Percentiles rank a stretch among this genome's conserved stretches.
Evolutionary conservation across 352 stramenopile genomes (phyloP).

Genomic region (Saprolegnia parasitica): DNA sequence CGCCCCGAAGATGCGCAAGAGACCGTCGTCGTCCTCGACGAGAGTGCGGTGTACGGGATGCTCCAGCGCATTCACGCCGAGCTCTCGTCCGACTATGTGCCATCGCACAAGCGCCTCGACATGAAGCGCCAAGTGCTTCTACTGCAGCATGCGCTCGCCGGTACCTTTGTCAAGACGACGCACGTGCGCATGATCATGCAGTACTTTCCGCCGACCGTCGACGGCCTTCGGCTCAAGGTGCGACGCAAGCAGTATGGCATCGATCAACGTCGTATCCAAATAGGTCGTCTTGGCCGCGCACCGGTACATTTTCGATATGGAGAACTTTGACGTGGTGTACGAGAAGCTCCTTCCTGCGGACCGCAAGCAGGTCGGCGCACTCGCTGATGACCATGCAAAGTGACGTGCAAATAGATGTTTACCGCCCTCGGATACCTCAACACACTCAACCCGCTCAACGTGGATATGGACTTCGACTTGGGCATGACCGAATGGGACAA

Average conservation of each 20-base stretch:
- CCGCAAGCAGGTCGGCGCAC: constrained; percentile 29
- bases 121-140: constrained; percentile 68
- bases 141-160: constrained; percentile 58
- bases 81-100: constrained; percentile 65
- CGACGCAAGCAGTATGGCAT: background rate
- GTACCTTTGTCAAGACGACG: constrained; percentile 44
- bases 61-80: constrained; percentile 52
- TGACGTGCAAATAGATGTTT: constrained; percentile 34
- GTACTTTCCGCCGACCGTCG: constrained; percentile 67
- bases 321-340: constrained; percentile 53
- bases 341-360: constrained; percentile 46
- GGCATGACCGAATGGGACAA: constrained; percentile 19
- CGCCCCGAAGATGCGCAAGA: constrained; percentile 43
- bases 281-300: constrained; percentile 45
- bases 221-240: constrained; percentile 46
- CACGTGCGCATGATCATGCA: constrained; percentile 43
- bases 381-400: background rate
- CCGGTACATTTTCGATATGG: constrained; percentile 58
- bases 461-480: constrained; percentile 64
- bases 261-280: background rate
- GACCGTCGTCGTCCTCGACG: constrained; percentile 32
- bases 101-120: constrained; percentile 58
- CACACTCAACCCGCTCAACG: constrained; percentile 47
- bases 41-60: constrained; percentile 41
- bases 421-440: constrained; percentile 53